Base-by-base conservation (phyloP, 192 early-diverging fungal species). In the Coemansia furcata region DNA sequence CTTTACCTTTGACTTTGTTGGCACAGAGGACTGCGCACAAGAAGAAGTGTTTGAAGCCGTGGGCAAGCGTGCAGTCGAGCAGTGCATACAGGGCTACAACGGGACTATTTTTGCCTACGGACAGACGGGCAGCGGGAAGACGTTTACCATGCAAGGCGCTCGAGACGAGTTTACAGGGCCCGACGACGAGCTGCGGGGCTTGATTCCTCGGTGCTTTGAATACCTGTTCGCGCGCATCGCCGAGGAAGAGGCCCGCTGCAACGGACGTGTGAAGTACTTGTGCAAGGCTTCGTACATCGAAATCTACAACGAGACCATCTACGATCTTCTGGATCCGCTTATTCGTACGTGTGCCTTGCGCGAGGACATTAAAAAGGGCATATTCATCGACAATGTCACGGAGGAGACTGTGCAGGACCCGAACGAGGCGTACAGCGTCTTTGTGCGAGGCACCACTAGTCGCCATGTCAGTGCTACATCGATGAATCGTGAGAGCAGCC, bases 251-350 rank as follows among this genome's bases (percentile, higher is more conserved):
- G 73, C 62, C 1, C 68, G 85, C 50, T 77, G 72, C 42, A 65
- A 69, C 39, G 82, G 73, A 14, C 86, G 70, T 19, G 79, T 86
- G 77, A 88, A 83, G 78, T 93, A 86, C 84, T 80, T 89, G 43
- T 95, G 94, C 73, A 86, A 89, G 42, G 95, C 92, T 7, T 94
- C 94, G 0, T 95, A 94, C 66, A 89, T 97, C 57, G 94, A 97
- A 63, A 95, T 95, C 71, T 97, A 97, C 85, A 95, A 97, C 72
- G 95, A 97, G 76, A 88, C 89, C 57, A 93, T 97, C 60, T 88
- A 88, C 54, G 95, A 97, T 67, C 76, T 97, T 40, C 83, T 97
- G 23, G 93, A 92, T 66, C 82, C 89, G 80, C 71, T 82, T 6
- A 78, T 84, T 38, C 73, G 79, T 23, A 78, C 77, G 17, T 83